Conservation (phyloP, 306 rosid species). For the Dalbergia cultrata region DNA sequence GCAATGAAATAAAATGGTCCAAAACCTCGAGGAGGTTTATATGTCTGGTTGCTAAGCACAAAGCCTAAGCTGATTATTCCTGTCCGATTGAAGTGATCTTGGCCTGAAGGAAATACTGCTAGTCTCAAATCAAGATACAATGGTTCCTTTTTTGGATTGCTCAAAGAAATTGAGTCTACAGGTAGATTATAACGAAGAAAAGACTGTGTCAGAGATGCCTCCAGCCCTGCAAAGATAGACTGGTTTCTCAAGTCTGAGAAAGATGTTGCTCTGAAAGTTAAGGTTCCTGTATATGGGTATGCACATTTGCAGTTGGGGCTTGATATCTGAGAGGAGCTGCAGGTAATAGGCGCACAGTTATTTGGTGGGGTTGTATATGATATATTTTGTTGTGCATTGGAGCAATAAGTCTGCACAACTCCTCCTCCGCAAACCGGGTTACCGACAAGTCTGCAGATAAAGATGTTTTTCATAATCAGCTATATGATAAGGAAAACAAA, state of each 20-base stretch:
- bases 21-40: slow-evolving; percentile 49
- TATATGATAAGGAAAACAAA: slow-evolving; percentile 13
- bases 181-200: slow-evolving; percentile 30
- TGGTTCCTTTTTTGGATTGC: slow-evolving; percentile 42
- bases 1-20: slow-evolving; percentile 62
- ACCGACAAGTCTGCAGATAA: slow-evolving; percentile 58
- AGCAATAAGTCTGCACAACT: slow-evolving; percentile 51
- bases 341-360: slow-evolving; percentile 52
- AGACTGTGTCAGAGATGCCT: slow-evolving; percentile 29
- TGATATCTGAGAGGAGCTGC: slow-evolving; percentile 50
- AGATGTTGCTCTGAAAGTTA: slow-evolving; percentile 65
- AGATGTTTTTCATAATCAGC: slow-evolving; percentile 12
- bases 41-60: slow-evolving; percentile 63
- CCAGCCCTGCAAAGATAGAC: slow-evolving; percentile 45
- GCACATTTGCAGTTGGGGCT: slow-evolving; percentile 81
- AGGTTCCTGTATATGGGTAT: slow-evolving; percentile 69
- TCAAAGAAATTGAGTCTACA: slow-evolving; percentile 63
- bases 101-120: slow-evolving; percentile 60
- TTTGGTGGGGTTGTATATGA: slow-evolving; percentile 42
- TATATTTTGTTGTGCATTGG: slow-evolving; percentile 30
- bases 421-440: slow-evolving; percentile 65
- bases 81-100: slow-evolving; percentile 56
- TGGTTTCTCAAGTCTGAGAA: slow-evolving; percentile 60
- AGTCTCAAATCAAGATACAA: slow-evolving; percentile 54
- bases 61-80: slow-evolving; percentile 54